Percentiles rank a stretch among this genome's conserved stretches.
Evolutionary conservation across 305 asterid genomes (phyloP).

Genomic region (Rubia occidens): DNA sequence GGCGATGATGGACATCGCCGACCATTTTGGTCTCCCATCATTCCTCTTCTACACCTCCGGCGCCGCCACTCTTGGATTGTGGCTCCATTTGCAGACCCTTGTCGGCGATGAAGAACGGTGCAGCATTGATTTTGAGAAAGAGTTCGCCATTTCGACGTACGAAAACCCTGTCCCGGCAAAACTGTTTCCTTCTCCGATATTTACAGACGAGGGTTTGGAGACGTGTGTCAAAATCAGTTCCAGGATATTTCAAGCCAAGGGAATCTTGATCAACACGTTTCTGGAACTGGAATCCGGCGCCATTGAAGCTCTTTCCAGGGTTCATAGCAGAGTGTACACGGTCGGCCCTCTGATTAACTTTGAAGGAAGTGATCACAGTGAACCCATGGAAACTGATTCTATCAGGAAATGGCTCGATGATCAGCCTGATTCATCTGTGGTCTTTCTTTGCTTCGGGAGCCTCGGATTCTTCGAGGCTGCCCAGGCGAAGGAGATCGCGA

Average conservation of each 20-base stretch:
- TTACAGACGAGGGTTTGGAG: constrained; percentile 13
- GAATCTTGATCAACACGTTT: constrained; percentile 37
- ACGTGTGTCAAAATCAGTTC: neutral
- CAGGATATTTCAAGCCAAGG: constrained; percentile 18
- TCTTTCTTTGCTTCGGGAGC: constrained; percentile 28
- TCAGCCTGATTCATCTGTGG: constrained; percentile 21
- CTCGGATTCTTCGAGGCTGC: constrained; percentile 16
- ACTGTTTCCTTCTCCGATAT: constrained; percentile 16
- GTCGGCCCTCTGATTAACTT: constrained; percentile 23
- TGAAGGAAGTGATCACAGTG: neutral
- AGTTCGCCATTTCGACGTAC: constrained; percentile 14
- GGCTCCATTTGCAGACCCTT: constrained; percentile 16
- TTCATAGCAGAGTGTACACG: constrained; percentile 8
- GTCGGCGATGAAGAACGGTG: constrained; percentile 11
- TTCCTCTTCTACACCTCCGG: constrained; percentile 35
- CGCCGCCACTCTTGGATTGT: constrained; percentile 26
- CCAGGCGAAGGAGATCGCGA: constrained; percentile 26
- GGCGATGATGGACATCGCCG: constrained; percentile 38
- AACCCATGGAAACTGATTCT: neutral
- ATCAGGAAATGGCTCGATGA: constrained; percentile 21
- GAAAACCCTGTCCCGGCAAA: constrained; percentile 21
- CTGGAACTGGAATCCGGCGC: constrained; percentile 30
- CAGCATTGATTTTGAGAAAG: constrained; percentile 9
- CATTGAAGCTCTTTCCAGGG: constrained; percentile 11
- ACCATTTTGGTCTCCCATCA: constrained; percentile 31